These are phyloP conservation scores for Cavenderia fasciculata DNA, from an alignment of 78 protist species.

Conservation along the genomic window DNA sequence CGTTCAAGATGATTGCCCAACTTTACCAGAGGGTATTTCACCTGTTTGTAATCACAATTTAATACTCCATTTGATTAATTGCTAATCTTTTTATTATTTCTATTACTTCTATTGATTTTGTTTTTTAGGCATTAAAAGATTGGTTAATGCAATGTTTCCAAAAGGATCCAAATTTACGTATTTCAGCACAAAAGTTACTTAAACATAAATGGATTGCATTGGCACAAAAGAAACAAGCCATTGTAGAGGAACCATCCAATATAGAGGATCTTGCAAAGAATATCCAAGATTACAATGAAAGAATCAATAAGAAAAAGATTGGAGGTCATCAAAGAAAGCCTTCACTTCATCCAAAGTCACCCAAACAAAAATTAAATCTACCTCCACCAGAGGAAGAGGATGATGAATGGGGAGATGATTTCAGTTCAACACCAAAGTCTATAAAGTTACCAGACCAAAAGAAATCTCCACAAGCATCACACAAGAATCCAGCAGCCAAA, in stretches of 20 bases:
- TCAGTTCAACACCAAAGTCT: slow-evolving; percentile 61
- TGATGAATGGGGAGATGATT: slow-evolving; percentile 75
- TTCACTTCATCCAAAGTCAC: slow-evolving; percentile 64
- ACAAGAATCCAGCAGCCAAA: background rate
- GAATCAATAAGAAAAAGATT: slow-evolving; percentile 44
- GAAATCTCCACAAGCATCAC: background rate
- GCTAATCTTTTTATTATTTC: background rate
- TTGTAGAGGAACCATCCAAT: slow-evolving; percentile 47
- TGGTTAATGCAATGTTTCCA: slow-evolving; percentile 92
- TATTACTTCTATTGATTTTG: slow-evolving; percentile 1
- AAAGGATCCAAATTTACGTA: slow-evolving; percentile 91
- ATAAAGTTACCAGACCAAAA: slow-evolving; percentile 53
- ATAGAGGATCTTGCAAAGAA: slow-evolving; percentile 75
- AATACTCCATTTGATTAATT: background rate
- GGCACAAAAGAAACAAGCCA: slow-evolving; percentile 15
- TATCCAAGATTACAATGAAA: slow-evolving; percentile 68
- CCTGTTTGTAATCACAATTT: no score
- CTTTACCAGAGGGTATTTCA: slow-evolving; percentile 93
- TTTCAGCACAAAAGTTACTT: slow-evolving; percentile 86
- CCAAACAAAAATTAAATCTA: slow-evolving; percentile 12
- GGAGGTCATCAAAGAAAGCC: slow-evolving; percentile 58
- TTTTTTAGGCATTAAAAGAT: slow-evolving; percentile 81
- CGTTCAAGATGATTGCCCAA: slow-evolving; percentile 97
- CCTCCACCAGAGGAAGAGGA: slow-evolving; percentile 75
- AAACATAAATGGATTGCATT: slow-evolving; percentile 89